Base-by-base conservation (phyloP, 139 green algal species). In the Chlamydomonas incerta region DNA sequence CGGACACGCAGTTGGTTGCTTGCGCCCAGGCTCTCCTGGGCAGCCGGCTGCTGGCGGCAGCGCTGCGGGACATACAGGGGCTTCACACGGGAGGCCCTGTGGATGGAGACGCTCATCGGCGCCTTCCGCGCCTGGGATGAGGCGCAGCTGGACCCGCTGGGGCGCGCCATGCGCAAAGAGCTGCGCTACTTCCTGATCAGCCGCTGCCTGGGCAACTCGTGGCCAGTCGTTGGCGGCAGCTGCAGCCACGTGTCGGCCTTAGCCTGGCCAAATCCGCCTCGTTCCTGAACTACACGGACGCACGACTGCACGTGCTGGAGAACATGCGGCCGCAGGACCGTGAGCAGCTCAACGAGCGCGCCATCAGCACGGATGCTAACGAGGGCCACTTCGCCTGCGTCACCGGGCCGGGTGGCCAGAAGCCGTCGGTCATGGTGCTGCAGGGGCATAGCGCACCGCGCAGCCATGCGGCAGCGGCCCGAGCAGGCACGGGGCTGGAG, bases 261-360 rank as follows among this genome's bases (percentile, higher is more conserved):
- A 68, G 62, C 62, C 34, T 34, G 62, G 62, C 62, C 26, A 68
- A 68, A 13, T 13, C n/a, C 14, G n/a, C 65, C 8, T n/a, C n/a
- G 23, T 37, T 37, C n/a, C 65, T 71, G 6, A 71, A 71, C 65
- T 46, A 41, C 31, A 41, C 65, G 8, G 65, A 41, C 65, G 65
- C 65, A 46, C 65, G 65, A 8, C 65, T 71, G 65, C 65, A 71
- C 31, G n/a, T 71, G n/a, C 65, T 71, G 65, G 65, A 29, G 65
- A n/a, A n/a, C 31, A 71, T 71, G 65, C 23, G n/a, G 65, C 65
- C 65, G n/a, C 5, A 1, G 8, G 65, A 71, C 65, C 65, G 65
- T 23, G 65, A 71, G 65, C 6, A 24, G 6, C 2, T 41, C 6
- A 71, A 41, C 31, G 31, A 71, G 65, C 65, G 65, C n/a, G 3